A percentile compares a stretch with the other conserved stretches of the same genome.
phyloP scores from a whole-genome alignment of 192 early-diverging fungal species.

The Haplosporangium gracile region DNA sequence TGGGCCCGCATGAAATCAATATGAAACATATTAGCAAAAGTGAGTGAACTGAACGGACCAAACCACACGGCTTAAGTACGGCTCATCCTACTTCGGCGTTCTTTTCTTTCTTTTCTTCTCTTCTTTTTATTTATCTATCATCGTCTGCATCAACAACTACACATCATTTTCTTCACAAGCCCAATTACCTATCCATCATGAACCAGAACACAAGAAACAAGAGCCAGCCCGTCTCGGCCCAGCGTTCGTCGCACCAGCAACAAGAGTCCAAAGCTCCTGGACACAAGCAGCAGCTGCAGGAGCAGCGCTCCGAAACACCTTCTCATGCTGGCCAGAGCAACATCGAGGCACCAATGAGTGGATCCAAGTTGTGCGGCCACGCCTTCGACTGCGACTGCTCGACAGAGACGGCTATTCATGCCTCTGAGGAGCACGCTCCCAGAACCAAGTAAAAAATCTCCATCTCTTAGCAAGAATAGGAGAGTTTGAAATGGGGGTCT shows the following conservation, averaged over 20 bases:
- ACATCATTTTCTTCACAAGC: neutral
- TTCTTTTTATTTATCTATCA: neutral
- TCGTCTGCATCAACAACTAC: neutral
- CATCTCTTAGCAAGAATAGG: neutral
- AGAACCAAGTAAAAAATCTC: slow-evolving; percentile 11
- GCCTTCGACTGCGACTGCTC: slow-evolving; percentile 33
- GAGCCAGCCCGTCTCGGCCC: neutral
- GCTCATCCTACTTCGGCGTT: neutral
- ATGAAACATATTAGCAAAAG: neutral
- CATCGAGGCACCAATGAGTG: slow-evolving; percentile 42
- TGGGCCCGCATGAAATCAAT: neutral
- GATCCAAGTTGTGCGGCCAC: slow-evolving; percentile 38
- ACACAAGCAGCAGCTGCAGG: slow-evolving; percentile 9
- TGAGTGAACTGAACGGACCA: neutral
- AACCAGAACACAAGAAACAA: slow-evolving; percentile 8
- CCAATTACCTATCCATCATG: slow-evolving; percentile 22
- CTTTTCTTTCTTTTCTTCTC: neutral
- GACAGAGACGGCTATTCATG: slow-evolving; percentile 29
- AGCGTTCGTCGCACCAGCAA: slow-evolving; percentile 13
- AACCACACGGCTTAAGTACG: neutral
- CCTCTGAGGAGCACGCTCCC: slow-evolving; percentile 31
- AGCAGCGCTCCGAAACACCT: slow-evolving; percentile 11
- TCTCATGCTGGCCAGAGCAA: slow-evolving; percentile 28
- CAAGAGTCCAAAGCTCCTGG: slow-evolving; percentile 7
- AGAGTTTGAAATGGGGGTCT: neutral